Evolutionary conservation across 2,329 filamentous ascomycete species (phyloP), one percentile per base, ranked within the genome.

Genomic region (Penicillium sp.): DNA sequence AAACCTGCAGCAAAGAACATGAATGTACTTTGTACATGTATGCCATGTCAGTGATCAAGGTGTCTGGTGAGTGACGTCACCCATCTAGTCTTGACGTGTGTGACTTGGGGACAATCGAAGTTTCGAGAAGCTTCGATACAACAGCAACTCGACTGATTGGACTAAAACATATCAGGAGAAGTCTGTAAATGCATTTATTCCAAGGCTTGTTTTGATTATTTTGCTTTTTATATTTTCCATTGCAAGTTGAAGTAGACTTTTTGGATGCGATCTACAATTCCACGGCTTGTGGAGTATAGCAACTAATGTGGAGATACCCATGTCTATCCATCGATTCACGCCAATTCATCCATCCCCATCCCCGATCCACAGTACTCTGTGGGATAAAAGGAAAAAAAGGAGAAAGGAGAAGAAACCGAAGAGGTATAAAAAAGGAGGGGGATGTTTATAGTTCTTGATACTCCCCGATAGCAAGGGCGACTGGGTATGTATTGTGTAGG

Each of bases 71-170:
- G 65, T 73, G 71, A 72, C 70, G 70, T 48, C 46, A 48, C 31
- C 12, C 19, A n/a, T 37, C 13, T n/a, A 48, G 46, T 48, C 31
- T 48, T 48, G 46, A 48, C 46, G 46, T 48, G 46, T 71, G 70
- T 69, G 70, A 73, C 68, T 66, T 69, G 69, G 59, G 62, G 15
- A 17, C 12, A 27, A 66, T 67, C 56, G 73, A 76, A 75, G 60
- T 54, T 76, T 76, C 73, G 60, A 66, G 74, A 75, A 75, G 59
- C 47, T 75, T 75, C 73, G 42, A 64, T 45, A 12, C 33, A 48
- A 38, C 38, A 13, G 15, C 19, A 43, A 54, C 29, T 6, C 40
- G 29, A 33, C 31, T 21, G 13, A 43, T 35, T 15, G 7, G 12
- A 19, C 12, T 23, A 9, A 15, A 37, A 15, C 6, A 13, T 7